These are phyloP conservation scores for Phoma herbarum DNA, from an alignment of 2,329 filamentous ascomycete genomes.

Conservation along the genomic window DNA sequence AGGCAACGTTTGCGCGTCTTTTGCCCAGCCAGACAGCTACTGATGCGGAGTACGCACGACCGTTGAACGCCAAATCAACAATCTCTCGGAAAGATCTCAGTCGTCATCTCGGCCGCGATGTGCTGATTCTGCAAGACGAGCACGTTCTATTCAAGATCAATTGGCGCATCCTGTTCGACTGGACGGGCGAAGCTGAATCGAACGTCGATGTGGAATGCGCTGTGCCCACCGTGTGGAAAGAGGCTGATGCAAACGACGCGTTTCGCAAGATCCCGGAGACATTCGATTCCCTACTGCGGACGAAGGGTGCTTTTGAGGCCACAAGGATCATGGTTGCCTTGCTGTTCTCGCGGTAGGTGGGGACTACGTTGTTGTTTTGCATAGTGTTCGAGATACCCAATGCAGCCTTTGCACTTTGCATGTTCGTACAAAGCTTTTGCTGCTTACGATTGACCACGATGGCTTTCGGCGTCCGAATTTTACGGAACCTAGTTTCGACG, in stretches of 20 bases:
- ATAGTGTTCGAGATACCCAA: constrained; percentile 16
- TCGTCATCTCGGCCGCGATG: constrained; percentile 51
- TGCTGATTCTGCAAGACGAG: constrained; percentile 44
- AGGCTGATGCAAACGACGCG: constrained; percentile 64
- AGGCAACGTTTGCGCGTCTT: constrained; percentile 56
- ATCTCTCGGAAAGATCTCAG: constrained; percentile 59
- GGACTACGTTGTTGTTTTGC: not conserved
- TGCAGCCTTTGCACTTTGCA: not conserved
- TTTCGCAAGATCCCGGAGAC: constrained; percentile 67
- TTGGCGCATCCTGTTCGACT: constrained; percentile 74
- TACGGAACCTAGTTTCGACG: no score
- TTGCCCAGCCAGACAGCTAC: constrained; percentile 23
- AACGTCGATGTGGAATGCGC: constrained; percentile 64
- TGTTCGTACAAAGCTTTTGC: no score
- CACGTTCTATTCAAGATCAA: constrained; percentile 62
- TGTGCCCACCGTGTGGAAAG: constrained; percentile 70
- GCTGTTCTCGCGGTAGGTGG: constrained; percentile 49
- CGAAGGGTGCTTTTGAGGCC: constrained; percentile 64
- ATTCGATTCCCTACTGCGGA: constrained; percentile 67
- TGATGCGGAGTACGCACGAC: constrained; percentile 32
- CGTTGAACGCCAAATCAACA: constrained; percentile 21
- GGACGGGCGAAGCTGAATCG: constrained; percentile 75
- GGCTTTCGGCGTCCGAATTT: not conserved
- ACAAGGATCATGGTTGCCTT: constrained; percentile 69
- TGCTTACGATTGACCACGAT: no score